Base-by-base conservation (phyloP, 148 eudicot species). In the Rhododendron griersonianum region DNA sequence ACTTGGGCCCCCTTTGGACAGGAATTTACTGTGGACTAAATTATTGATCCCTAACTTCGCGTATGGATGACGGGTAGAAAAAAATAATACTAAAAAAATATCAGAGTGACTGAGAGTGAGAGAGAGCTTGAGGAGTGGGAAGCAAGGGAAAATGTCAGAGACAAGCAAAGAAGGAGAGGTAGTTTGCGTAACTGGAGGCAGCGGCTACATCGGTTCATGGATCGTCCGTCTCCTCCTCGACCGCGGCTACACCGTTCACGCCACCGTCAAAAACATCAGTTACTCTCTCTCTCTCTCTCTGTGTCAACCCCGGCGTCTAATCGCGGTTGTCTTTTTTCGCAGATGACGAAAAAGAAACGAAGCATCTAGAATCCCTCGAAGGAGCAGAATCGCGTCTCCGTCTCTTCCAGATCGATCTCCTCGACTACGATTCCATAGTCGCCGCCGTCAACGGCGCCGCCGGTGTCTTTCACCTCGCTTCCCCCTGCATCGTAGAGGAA, bases 241-340 rank as follows among this genome's bases (percentile, higher is more conserved):
- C 57, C 96, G 98, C 28, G 96, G 98, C 87, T 96, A 96, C 95
- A 92, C 95, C 69, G 99, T 96, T 25, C 93, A 95, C 86, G 98
- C 98, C 93, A 96, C 98, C 81, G 93, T 96, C 86, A 82, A 91
- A 83, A 85, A 91, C 71, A 93, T 95, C 93, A 85, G 98, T 91
- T 81, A 11, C 80, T 79, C 85, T 47, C 82, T 75, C 88, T 28
- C 33, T 50, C 45, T 28, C 73, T 48, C 44, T 45, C 86, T 35
- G 37, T 35, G 37, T 35, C 3, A 11, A 35, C 37, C 37, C 37
- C 37, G 37, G 35, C 1, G 5, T 30, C 37, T 37, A 69, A 69
- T 69, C 1, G 16, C 11, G 75, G 18, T 13, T 28, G 6, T 11
- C 18, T 28, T 69, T 69, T 30, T 69, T 35, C 1, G 2, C 37